Evolutionary conservation across 306 rosid species (phyloP), one percentile per base, ranked within the genome.

Genomic region (Citrullus amarus): DNA sequence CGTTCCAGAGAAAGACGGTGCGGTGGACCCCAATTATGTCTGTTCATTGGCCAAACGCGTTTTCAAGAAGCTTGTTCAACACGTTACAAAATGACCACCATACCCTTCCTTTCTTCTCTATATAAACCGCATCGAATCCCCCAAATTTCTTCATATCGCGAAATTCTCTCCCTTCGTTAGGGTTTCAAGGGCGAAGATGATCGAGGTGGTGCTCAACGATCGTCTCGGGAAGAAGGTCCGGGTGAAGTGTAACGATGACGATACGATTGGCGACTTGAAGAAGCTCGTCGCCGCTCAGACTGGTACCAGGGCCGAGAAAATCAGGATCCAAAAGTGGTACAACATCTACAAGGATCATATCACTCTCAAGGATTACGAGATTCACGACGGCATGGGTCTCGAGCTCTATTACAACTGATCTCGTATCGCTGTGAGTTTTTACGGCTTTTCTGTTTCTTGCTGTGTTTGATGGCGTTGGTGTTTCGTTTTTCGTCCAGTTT

Each of bases 251-350:
- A 93, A 93, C 82, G 93, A 86, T 2, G 98, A 93, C 34, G 97
- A 93, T 78, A 93, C 98, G 13, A 93, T 93, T 75, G 98, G 98
- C 0, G 98, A 93, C 76, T 79, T 93, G 82, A 93, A 90, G 93
- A 93, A 93, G 88, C 92, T 93, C 5, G 98, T 90, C 81, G 98
- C 98, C 2, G 96, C 98, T 54, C 98, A 93, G 90, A 93, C 98
- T 1, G 97, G 98, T 2, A 93, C 96, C 25, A 83, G 97, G 6
- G 79, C 93, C 1, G 95, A 92, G 60, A 92, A 92, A 87, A 90
- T 92, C 77, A 87, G 97, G 22, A 90, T 90, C 44, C 93, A 90
- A 87, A 90, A 92, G 82, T 90, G 95, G 97, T 92, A 90, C 77
- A 90, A 84, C 76, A 91, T 92, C 84, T 92, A 92, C 83, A 92